These are phyloP conservation scores for Glonium stellatum DNA, from an alignment of 495 filamentous ascomycete species.

Conservation along the genomic window DNA sequence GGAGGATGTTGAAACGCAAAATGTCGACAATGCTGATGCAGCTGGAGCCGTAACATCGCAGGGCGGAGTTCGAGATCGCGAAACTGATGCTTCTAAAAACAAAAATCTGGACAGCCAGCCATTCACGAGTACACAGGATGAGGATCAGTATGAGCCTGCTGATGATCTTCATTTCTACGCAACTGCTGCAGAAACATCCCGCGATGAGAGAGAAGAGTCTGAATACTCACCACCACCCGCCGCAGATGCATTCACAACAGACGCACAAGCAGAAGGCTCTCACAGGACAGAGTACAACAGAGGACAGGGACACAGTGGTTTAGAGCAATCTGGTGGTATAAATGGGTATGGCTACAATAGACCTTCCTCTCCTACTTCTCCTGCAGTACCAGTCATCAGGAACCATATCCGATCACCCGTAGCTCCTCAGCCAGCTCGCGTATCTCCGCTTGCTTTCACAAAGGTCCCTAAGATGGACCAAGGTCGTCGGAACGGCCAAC, in stretches of 20 bases:
- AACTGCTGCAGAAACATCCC: constrained; percentile 9
- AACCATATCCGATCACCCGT: constrained; percentile 64
- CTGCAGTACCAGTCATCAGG: constrained; percentile 44
- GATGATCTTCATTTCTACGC: constrained; percentile 27
- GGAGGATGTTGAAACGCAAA: constrained; percentile 36
- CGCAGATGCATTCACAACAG: background rate
- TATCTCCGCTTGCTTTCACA: constrained; percentile 65
- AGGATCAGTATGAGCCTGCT: constrained; percentile 27
- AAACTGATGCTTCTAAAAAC: background rate
- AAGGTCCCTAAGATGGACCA: constrained; percentile 50
- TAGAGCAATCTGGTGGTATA: constrained; percentile 1
- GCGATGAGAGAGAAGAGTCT: constrained; percentile 24
- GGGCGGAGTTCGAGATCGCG: background rate
- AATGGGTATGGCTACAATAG: constrained; percentile 19
- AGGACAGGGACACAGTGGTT: constrained; percentile 6
- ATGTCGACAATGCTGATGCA: constrained; percentile 15
- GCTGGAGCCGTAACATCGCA: constrained; percentile 14
- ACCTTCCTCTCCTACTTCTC: constrained; percentile 9
- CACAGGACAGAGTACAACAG: background rate
- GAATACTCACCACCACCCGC: constrained; percentile 30
- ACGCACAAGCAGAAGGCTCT: background rate
- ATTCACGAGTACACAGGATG: constrained; percentile 17
- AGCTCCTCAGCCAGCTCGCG: constrained; percentile 74
- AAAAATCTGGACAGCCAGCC: background rate
- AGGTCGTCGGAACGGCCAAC: background rate